A percentile compares a stretch with the other conserved stretches of the same genome.
Conservation (phyloP, 192 early-diverging fungal genomes). For the Coemansia sp. region DNA sequence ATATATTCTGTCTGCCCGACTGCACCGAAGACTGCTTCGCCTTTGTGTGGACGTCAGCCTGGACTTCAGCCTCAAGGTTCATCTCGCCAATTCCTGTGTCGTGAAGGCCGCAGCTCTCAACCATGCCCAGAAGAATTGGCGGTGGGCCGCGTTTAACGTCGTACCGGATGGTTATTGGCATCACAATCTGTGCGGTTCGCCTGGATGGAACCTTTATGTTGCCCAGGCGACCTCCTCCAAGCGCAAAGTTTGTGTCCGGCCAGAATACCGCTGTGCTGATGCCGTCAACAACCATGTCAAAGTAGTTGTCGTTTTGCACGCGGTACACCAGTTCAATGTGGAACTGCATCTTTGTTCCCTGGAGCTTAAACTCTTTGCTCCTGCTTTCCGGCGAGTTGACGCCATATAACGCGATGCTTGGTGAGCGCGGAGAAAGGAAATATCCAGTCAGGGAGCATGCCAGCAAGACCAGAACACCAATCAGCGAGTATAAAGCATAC, state of each 20-base stretch:
- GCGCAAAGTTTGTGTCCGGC: slow-evolving; percentile 55
- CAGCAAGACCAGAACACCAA: slow-evolving; percentile 17
- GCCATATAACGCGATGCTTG: slow-evolving; percentile 29
- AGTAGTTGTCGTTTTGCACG: slow-evolving; percentile 54
- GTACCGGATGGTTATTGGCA: slow-evolving; percentile 47
- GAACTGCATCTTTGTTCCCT: slow-evolving; percentile 51
- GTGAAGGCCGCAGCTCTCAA: slow-evolving; percentile 52
- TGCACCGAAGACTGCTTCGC: slow-evolving; percentile 41
- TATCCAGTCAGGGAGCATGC: slow-evolving; percentile 33
- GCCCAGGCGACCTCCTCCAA: slow-evolving; percentile 49
- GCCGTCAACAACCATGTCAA: slow-evolving; percentile 41
- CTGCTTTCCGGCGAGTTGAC: slow-evolving; percentile 32
- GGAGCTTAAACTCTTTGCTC: slow-evolving; percentile 40
- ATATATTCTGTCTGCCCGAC: slow-evolving; percentile 43
- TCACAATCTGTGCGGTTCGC: slow-evolving; percentile 36
- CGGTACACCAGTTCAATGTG: slow-evolving; percentile 46
- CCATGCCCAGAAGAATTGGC: slow-evolving; percentile 47
- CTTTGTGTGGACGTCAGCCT: slow-evolving; percentile 48
- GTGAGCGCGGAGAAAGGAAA: slow-evolving; percentile 38
- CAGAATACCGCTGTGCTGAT: slow-evolving; percentile 52
- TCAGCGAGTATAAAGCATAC: slow-evolving; percentile 21
- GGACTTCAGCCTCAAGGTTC: slow-evolving; percentile 46
- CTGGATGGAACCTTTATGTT: slow-evolving; percentile 38
- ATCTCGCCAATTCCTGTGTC: slow-evolving; percentile 50
- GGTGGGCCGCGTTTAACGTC: slow-evolving; percentile 54